phyloP scores from a whole-genome alignment of 2,329 filamentous ascomycete species.

The Teratosphaeria pseudoeucalypti region DNA sequence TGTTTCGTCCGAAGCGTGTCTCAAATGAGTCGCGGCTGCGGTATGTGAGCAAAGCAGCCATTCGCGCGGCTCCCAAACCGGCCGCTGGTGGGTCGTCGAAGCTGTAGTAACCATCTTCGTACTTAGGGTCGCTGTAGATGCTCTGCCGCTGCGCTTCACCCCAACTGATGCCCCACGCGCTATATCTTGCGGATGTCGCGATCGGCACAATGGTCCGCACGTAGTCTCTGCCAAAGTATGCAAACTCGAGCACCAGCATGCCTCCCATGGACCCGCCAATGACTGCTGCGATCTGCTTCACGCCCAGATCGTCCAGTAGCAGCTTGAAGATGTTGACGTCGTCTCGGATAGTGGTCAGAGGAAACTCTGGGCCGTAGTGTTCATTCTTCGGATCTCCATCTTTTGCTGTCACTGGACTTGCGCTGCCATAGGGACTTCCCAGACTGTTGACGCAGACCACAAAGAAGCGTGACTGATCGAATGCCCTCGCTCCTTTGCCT shows the following conservation, averaged over 20 bases:
- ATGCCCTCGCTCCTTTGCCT: constrained; percentile 40
- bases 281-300: constrained; percentile 66
- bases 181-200: constrained; percentile 73
- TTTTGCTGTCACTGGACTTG: constrained; percentile 80
- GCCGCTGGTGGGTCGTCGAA: constrained; percentile 78
- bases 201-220: constrained; percentile 73
- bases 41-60: constrained; percentile 93
- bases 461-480: constrained; percentile 75
- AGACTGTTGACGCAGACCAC: constrained; percentile 78
- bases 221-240: constrained; percentile 80
- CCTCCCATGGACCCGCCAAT: constrained; percentile 79
- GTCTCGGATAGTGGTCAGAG: constrained; percentile 86
- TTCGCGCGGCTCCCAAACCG: constrained; percentile 85
- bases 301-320: constrained; percentile 68
- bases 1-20: constrained; percentile 86
- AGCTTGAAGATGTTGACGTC: constrained; percentile 83
- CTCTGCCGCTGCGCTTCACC: constrained; percentile 79
- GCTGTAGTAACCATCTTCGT: constrained; percentile 89
- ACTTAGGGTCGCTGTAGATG: constrained; percentile 97
- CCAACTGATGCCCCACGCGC: constrained; percentile 86
- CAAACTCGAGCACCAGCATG: constrained; percentile 86
- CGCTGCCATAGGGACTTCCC: constrained; percentile 75
- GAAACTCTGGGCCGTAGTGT: constrained; percentile 89
- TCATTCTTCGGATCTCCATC: constrained; percentile 65
- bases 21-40: constrained; percentile 96